A percentile compares a stretch with the other conserved stretches of the same genome.
phyloP scores from a whole-genome alignment of 2,329 filamentous ascomycete species.

The Didymosphaeria variabile region DNA sequence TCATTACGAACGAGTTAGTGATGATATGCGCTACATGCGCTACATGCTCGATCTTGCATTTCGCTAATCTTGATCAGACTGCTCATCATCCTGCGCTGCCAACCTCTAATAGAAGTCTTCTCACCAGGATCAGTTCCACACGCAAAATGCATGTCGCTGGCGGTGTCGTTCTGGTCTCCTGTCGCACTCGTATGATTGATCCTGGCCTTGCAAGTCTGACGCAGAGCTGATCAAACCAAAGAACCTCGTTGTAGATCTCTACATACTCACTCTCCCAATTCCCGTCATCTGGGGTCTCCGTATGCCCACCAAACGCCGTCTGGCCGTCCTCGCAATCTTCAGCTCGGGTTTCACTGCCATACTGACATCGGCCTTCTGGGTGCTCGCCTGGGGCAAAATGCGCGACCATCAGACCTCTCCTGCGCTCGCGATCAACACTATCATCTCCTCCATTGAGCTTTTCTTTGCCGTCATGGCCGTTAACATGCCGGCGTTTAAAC shows the following conservation, averaged over 20 bases:
- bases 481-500: constrained; percentile 8
- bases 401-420: not conserved
- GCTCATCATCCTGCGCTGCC: constrained; percentile 2
- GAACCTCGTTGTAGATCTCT: not conserved
- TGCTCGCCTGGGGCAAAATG: constrained; percentile 8
- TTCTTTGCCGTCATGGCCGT: constrained; percentile 8
- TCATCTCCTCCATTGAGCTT: not conserved
- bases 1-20: constrained; percentile 5
- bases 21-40: not conserved
- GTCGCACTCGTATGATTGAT: not conserved
- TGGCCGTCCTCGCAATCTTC: constrained; percentile 6
- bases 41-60: not conserved
- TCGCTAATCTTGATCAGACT: not conserved
- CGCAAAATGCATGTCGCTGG: constrained; percentile 4
- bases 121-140: not conserved
- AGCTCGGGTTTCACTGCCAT: constrained; percentile 2
- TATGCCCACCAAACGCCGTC: not conserved
- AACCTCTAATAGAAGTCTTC: not conserved
- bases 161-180: not conserved
- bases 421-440: not conserved
- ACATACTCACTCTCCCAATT: constrained; percentile 2
- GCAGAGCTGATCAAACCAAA: not conserved
- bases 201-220: not conserved
- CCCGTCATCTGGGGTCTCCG: constrained; percentile 7
- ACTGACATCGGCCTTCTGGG: constrained; percentile 1